phyloP scores from a whole-genome alignment of 2,329 filamentous ascomycete genomes.

The Hypoxylon sp. region DNA sequence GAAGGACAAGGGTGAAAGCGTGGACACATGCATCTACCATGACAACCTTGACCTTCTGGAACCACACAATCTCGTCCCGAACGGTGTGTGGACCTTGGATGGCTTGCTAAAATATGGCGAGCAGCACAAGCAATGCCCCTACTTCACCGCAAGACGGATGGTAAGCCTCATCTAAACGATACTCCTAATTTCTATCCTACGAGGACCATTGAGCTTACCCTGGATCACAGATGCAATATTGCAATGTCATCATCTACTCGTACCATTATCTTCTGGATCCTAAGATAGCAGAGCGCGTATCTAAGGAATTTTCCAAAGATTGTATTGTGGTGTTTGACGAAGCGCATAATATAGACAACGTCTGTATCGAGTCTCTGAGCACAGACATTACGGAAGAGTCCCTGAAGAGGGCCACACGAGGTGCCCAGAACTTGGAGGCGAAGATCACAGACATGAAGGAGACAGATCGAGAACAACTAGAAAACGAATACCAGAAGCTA shows the following conservation, averaged over 20 bases:
- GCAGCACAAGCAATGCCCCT: slow-evolving; percentile 95
- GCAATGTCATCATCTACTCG: slow-evolving; percentile 99
- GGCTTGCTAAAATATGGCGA: slow-evolving; percentile 89
- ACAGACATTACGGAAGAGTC: slow-evolving; percentile 98
- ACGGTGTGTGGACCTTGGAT: slow-evolving; percentile 95
- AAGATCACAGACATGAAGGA: slow-evolving; percentile 95
- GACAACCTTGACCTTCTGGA: slow-evolving; percentile 97
- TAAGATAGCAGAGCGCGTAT: slow-evolving; percentile 96
- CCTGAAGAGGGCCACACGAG: slow-evolving; percentile 85
- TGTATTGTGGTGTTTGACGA: slow-evolving; percentile 99
- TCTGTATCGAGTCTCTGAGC: slow-evolving; percentile 96
- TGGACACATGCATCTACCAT: slow-evolving; percentile 94
- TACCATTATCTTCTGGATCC: slow-evolving; percentile 98
- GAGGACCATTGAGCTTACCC: slow-evolving; percentile 18
- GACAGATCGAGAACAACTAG: slow-evolving; percentile 92
- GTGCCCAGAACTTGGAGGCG: slow-evolving; percentile 87
- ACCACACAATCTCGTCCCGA: slow-evolving; percentile 91
- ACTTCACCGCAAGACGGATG: slow-evolving; percentile 96
- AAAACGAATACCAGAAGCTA: slow-evolving; percentile 94
- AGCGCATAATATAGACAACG: slow-evolving; percentile 99
- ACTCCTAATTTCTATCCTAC: background rate
- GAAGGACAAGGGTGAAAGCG: slow-evolving; percentile 92
- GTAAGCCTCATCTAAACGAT: slow-evolving; percentile 54
- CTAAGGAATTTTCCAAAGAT: slow-evolving; percentile 94
- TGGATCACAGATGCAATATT: slow-evolving; percentile 83